Base-by-base conservation (phyloP, 441 rosid species). In the Gossypium davidsonii region DNA sequence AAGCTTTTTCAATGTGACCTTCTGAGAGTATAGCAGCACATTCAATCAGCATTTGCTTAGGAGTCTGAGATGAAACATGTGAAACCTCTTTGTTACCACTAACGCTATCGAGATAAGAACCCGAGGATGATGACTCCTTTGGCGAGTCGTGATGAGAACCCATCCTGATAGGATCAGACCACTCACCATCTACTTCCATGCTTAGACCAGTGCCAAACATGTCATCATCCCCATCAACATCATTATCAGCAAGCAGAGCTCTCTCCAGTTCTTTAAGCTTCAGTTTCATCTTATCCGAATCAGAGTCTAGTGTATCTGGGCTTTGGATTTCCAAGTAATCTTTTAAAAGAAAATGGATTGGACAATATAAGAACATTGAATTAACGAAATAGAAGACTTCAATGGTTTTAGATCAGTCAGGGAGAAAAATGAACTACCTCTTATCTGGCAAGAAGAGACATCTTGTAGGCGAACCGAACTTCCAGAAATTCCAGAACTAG, bases 221-320 rank as follows among this genome's bases (percentile, higher is more conserved):
- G 55, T 83, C 85, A 25, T 15, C 18, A 55, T 84, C 92, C 14
- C 86, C 92, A 56, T 72, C 74, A 46, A 23, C 80, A 48, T 70
- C 88, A 63, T 70, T 78, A 70, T 94, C 98, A 21, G 77, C 88
- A 1, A 95, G 91, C 28, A 95, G 81, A 2, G 85, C 96, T 84
- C 93, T 88, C 80, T 95, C 99, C 28, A 93, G 88, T 70, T 95
- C 99, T 75, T 83, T 88, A 79, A 95, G 86, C 87, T 91, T 95
- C 70, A 88, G 66, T 78, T 86, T 89, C 89, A 95, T 73, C 20
- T 75, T 79, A 74, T 87, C 86, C 70, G 85, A 82, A 60, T 83
- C 86, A 73, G 74, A 92, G 59, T 89, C 92, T 48, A 76, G 79
- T 18, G 79, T 76, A 76, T 83, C 89, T 56, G 82, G 84, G 78